phyloP scores from a whole-genome alignment of 2,329 filamentous ascomycete species.

The Setomelanomma holmii region DNA sequence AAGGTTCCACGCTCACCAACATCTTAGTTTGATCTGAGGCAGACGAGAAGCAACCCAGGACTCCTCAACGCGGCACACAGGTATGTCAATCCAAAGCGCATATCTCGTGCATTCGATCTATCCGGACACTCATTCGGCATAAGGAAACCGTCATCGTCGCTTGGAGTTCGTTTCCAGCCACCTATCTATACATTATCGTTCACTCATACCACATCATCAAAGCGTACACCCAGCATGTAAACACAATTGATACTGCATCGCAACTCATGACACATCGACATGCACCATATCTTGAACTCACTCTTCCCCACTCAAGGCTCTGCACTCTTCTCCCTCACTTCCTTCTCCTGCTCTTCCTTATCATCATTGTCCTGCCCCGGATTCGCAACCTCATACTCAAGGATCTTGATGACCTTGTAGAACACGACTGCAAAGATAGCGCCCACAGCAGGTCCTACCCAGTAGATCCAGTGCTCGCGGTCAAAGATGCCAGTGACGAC shows the following conservation, averaged over 20 bases:
- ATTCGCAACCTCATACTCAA: constrained; percentile 48
- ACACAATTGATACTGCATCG: not conserved
- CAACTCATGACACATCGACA: too few relatives aligned
- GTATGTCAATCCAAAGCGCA: too few relatives aligned
- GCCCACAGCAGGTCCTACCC: constrained; percentile 55
- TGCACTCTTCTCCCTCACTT: constrained; percentile 20
- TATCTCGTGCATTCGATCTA: too few relatives aligned
- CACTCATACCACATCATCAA: not conserved
- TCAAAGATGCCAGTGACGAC: constrained; percentile 52
- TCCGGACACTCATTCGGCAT: not conserved
- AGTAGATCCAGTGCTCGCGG: constrained; percentile 58
- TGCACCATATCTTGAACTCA: too few relatives aligned
- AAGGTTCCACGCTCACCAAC: too few relatives aligned
- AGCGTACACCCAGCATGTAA: too few relatives aligned
- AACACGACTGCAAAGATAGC: constrained; percentile 57
- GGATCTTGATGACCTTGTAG: constrained; percentile 56
- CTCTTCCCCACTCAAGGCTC: not conserved
- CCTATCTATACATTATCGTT: constrained; percentile 3
- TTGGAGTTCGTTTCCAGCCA: not conserved
- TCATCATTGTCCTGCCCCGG: constrained; percentile 45
- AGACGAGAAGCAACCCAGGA: too few relatives aligned
- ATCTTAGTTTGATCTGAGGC: too few relatives aligned
- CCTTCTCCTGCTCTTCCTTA: constrained; percentile 28
- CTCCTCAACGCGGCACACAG: too few relatives aligned
- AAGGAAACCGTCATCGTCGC: too few relatives aligned